phyloP scores from a whole-genome alignment of 257 asterid genomes.

The Solanum pinnatisectum region DNA sequence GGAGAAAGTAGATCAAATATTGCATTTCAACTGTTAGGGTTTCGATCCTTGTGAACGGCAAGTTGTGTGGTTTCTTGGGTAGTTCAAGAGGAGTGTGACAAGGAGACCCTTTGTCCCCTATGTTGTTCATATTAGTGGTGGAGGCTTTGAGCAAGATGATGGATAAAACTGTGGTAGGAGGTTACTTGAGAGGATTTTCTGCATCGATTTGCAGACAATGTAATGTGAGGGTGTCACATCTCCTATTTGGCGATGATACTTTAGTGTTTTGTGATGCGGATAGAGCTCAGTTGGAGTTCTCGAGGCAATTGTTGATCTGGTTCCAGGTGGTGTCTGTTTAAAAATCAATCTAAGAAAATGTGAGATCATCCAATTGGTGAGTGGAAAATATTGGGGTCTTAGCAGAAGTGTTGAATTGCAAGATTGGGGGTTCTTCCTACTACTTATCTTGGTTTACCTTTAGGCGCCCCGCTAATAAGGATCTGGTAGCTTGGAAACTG shows the following conservation, averaged over 20 bases:
- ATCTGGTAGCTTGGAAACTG: background rate
- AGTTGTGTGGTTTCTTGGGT: background rate
- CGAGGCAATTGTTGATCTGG: background rate
- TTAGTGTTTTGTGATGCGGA: too few species aligned
- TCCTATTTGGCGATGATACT: too few species aligned
- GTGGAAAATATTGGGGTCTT: background rate
- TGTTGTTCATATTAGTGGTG: background rate
- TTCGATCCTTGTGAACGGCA: background rate
- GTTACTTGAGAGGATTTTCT: too few species aligned
- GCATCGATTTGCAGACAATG: too few species aligned
- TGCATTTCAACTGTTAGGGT: background rate
- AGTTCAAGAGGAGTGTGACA: background rate
- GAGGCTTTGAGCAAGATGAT: background rate
- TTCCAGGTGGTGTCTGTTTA: background rate
- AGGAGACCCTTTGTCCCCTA: background rate
- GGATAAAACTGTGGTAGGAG: background rate
- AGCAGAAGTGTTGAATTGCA: background rate
- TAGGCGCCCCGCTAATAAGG: background rate
- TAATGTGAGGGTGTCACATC: too few species aligned
- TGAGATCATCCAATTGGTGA: background rate
- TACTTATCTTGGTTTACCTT: background rate
- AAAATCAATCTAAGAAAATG: background rate
- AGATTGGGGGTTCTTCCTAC: background rate
- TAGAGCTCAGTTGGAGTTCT: background rate
- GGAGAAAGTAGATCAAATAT: background rate